Evolutionary conservation across 2,329 filamentous ascomycete genomes (phyloP).

Genomic region (Fusarium phyllophilum): DNA sequence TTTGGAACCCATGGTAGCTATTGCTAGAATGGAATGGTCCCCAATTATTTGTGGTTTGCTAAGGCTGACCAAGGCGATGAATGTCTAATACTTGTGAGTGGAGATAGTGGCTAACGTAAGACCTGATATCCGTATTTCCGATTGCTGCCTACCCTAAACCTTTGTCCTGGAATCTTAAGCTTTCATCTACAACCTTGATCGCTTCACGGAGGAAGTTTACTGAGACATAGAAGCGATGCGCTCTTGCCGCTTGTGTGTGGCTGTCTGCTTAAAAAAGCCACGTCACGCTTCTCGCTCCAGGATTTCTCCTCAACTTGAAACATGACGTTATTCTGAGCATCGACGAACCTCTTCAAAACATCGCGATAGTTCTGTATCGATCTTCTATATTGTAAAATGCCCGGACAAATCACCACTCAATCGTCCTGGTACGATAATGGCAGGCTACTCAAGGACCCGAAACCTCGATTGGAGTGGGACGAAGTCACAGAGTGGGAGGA

Average conservation of each 20-base stretch:
- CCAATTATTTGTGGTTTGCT: conserved; percentile 16
- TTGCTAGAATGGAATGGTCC: not conserved
- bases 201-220: not conserved
- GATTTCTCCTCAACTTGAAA: not conserved
- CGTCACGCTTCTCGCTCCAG: not conserved
- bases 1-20: not conserved
- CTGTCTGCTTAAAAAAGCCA: not conserved
- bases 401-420: not conserved
- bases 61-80: conserved; percentile 35
- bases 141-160: not conserved
- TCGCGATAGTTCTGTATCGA: not conserved
- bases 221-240: not conserved
- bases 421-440: not conserved
- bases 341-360: not conserved
- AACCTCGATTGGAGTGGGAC: not conserved
- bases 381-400: not conserved
- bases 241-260: not conserved
- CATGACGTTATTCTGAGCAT: no score
- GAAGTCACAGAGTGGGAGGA: not conserved
- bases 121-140: conserved; percentile 26
- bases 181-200: not conserved
- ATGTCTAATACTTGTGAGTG: conserved; percentile 16
- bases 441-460: not conserved
- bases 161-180: not conserved
- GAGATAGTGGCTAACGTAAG: conserved; percentile 25